Conservation (phyloP, 108 stramenopile species). For the Tribonema minus region DNA sequence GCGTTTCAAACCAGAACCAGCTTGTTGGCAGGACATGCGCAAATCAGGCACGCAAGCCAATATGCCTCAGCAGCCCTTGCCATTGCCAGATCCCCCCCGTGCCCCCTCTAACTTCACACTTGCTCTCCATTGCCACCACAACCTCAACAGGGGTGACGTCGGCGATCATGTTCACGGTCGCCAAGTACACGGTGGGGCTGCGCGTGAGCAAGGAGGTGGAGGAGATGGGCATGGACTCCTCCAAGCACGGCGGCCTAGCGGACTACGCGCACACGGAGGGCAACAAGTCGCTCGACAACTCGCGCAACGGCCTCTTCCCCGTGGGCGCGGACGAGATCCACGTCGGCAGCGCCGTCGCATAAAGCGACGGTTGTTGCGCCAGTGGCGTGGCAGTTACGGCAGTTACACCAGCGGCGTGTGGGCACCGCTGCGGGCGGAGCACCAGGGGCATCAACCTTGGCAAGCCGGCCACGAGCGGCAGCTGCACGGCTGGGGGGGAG, state of each 20-base stretch:
- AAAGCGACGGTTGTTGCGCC: not conserved
- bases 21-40: too few species aligned
- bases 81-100: too few species aligned
- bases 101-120: too few species aligned
- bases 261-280: not conserved
- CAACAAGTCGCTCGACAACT: not conserved
- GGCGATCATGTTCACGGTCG: conserved; percentile 11
- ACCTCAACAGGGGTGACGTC: not conserved
- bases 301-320: not conserved
- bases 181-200: conserved; percentile 23
- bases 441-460: too few species aligned
- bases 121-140: conserved; percentile 10
- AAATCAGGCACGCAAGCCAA: too few species aligned
- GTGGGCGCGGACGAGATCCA: not conserved
- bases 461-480: too few species aligned
- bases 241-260: conserved; percentile 43
- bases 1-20: too few species aligned
- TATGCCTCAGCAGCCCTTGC: too few species aligned
- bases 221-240: conserved; percentile 32
- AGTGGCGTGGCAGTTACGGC: too few species aligned
- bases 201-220: conserved; percentile 17
- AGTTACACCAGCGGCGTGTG: too few species aligned
- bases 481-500: too few species aligned
- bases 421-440: too few species aligned
- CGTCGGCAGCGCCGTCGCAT: not conserved